A percentile compares a stretch with the other conserved stretches of the same genome.
These are phyloP conservation scores for Erythrophleum ivorense DNA, from an alignment of 331 rosid species.

Conservation along the genomic window DNA sequence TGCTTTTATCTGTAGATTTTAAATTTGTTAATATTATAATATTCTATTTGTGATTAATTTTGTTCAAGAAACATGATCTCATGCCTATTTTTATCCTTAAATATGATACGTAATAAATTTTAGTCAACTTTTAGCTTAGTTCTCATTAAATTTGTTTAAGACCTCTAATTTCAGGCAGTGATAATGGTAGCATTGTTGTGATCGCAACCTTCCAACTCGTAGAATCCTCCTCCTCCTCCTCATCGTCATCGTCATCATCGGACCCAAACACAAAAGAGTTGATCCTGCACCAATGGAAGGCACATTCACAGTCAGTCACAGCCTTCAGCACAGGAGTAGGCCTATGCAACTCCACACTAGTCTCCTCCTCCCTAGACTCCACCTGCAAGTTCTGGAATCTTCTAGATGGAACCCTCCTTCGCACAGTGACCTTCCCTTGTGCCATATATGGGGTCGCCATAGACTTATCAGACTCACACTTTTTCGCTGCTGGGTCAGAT, in stretches of 20 bases:
- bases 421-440: constrained; percentile 57
- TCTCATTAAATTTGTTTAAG: not conserved
- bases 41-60: no score
- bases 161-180: constrained; percentile 52
- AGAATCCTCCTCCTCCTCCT: constrained; percentile 27
- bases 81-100: no score
- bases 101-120: no score
- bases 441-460: constrained; percentile 53
- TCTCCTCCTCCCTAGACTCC: not conserved
- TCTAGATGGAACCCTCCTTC: constrained; percentile 31
- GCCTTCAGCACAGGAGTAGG: constrained; percentile 43
- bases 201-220: constrained; percentile 61
- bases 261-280: constrained; percentile 31
- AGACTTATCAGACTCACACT: constrained; percentile 42
- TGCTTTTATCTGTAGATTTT: no score
- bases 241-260: not conserved
- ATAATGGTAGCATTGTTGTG: constrained; percentile 65
- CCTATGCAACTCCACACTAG: not conserved
- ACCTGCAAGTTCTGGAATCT: constrained; percentile 38
- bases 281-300: constrained; percentile 51
- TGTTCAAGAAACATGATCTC: no score
- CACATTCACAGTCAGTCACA: constrained; percentile 67
- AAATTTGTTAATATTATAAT: no score
- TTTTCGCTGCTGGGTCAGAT: constrained; percentile 73
- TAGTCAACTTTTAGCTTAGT: no score